Percentiles rank a stretch among this genome's conserved stretches.
Evolutionary conservation across 1,284 basidiomycete genomes (phyloP).

Genomic region (Rhizoctonia solani): DNA sequence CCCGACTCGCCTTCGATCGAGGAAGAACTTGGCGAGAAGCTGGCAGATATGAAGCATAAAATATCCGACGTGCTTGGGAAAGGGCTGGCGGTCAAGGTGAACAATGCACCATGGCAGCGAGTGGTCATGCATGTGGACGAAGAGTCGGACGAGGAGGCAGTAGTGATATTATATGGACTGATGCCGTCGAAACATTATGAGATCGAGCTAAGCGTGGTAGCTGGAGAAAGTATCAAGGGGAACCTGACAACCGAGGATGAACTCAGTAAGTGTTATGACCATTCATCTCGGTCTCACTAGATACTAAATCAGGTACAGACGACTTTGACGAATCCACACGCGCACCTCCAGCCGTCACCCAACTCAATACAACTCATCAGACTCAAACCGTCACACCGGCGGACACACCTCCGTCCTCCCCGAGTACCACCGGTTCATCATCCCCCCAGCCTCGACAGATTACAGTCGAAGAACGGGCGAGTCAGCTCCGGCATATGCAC

Average conservation of each 20-base stretch:
- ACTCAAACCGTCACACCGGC: slow-evolving; percentile 41
- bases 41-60: slow-evolving; percentile 42
- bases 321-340: slow-evolving; percentile 39
- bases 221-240: slow-evolving; percentile 52
- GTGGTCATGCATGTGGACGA: slow-evolving; percentile 77
- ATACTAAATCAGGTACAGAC: neutral
- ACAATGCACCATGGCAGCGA: slow-evolving; percentile 71
- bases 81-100: slow-evolving; percentile 75
- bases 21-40: slow-evolving; percentile 48
- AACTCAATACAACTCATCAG: slow-evolving; percentile 34
- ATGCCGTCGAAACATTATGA: slow-evolving; percentile 80
- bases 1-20: slow-evolving; percentile 42
- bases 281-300: slow-evolving; percentile 45
- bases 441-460: slow-evolving; percentile 37
- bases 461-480: slow-evolving; percentile 62
- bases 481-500: slow-evolving; percentile 64
- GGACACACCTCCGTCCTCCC: slow-evolving; percentile 44
- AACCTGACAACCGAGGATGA: slow-evolving; percentile 59
- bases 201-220: slow-evolving; percentile 69
- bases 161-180: slow-evolving; percentile 78
- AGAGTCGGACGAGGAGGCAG: slow-evolving; percentile 66
- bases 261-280: slow-evolving; percentile 24
- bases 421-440: slow-evolving; percentile 16
- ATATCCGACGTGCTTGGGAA: slow-evolving; percentile 69
- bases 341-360: slow-evolving; percentile 18